phyloP scores from a whole-genome alignment of 169 alveolate genomes.

The Plasmodium relictum region DNA sequence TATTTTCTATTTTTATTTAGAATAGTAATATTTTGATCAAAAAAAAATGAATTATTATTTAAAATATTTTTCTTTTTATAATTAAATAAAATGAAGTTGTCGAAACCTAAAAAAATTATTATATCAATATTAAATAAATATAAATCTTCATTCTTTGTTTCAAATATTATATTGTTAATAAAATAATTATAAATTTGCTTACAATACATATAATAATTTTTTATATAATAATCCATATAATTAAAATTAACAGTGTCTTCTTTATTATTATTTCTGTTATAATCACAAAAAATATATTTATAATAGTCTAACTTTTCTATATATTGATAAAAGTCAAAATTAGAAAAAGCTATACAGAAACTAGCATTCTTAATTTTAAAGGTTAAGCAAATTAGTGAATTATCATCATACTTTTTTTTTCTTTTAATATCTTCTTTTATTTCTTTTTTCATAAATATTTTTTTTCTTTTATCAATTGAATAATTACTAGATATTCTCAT shows the following conservation, averaged over 20 bases:
- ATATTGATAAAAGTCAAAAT: neutral
- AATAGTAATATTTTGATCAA: constrained; percentile 22
- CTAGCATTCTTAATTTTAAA: constrained; percentile 20
- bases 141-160: constrained; percentile 41
- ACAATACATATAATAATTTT: constrained; percentile 1
- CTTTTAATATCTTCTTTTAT: too few species aligned
- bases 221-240: neutral
- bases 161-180: constrained; percentile 16
- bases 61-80: neutral
- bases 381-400: constrained; percentile 10
- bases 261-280: neutral
- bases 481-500: too few species aligned
- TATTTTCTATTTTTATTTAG: constrained; percentile 23
- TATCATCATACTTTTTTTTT: neutral
- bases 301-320: constrained; percentile 10
- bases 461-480: too few species aligned
- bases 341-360: constrained; percentile 26
- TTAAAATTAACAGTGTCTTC: neutral
- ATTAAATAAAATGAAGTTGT: constrained; percentile 12
- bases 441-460: too few species aligned
- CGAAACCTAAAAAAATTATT: constrained; percentile 19
- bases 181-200: constrained; percentile 36
- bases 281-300: constrained; percentile 3
- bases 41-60: constrained; percentile 22
- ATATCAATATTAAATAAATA: constrained; percentile 24